Evolutionary conservation across 1,284 basidiomycete species (phyloP).

Genomic region (Cronartium quercuum): DNA sequence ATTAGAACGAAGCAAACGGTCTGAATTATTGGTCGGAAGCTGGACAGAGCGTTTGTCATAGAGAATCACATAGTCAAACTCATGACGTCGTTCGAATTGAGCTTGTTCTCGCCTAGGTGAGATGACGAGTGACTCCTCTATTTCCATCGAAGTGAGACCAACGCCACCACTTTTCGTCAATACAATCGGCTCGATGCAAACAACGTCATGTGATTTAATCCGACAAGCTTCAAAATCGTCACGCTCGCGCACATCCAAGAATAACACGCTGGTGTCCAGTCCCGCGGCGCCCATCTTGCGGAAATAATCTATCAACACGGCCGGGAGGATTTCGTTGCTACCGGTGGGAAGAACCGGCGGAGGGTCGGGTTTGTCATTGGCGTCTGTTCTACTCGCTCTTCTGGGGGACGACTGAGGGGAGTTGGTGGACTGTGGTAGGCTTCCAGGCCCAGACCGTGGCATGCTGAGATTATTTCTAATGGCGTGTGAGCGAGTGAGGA

Average conservation of each 20-base stretch:
- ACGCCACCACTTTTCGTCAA: conserved; percentile 64
- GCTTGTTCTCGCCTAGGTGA: conserved; percentile 65
- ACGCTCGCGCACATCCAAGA: conserved; percentile 75
- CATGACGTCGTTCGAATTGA: conserved; percentile 71
- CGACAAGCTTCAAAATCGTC: conserved; percentile 69
- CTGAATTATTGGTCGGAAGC: conserved; percentile 49
- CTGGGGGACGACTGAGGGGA: conserved; percentile 11
- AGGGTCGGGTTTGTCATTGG: neutral
- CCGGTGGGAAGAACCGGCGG: conserved; percentile 12
- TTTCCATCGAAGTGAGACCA: conserved; percentile 59
- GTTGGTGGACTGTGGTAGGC: neutral
- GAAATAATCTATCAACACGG: conserved; percentile 30
- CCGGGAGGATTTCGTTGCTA: conserved; percentile 27
- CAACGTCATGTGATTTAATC: conserved; percentile 63
- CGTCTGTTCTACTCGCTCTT: neutral
- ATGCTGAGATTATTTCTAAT: neutral
- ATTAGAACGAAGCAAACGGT: conserved; percentile 24
- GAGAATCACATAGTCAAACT: conserved; percentile 82
- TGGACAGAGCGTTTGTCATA: conserved; percentile 68
- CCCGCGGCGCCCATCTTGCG: conserved; percentile 12
- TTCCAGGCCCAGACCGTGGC: neutral
- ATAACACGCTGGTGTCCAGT: conserved; percentile 57
- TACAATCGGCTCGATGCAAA: conserved; percentile 79
- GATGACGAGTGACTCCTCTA: conserved; percentile 71
- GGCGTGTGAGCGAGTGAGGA: conserved; percentile 13